Evolutionary conservation across 768 basidiomycete genomes (phyloP).

Genomic region (Suillus alpinus): DNA sequence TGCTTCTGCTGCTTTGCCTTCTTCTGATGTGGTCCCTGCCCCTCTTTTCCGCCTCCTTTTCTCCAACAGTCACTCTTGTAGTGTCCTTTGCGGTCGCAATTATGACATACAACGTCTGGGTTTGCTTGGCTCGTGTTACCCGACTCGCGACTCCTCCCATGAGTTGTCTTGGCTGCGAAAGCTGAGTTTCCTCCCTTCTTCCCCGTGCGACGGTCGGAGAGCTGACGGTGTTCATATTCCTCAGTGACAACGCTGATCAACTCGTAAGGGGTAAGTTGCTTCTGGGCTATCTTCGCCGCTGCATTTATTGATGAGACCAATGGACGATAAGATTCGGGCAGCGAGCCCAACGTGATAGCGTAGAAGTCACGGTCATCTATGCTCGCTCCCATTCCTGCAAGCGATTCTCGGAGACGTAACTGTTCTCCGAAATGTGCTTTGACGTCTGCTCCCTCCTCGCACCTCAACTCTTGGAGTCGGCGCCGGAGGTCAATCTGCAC

Average conservation of each 20-base stretch:
- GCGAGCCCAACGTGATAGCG: conserved; percentile 24
- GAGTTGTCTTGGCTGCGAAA: neutral
- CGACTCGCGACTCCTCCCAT: no score
- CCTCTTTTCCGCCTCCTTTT: conserved; percentile 1
- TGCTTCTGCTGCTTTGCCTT: neutral
- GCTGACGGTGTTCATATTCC: conserved; percentile 13
- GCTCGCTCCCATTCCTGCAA: conserved; percentile 16
- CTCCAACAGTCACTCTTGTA: neutral
- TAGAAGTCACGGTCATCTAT: conserved; percentile 17
- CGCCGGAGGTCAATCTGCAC: conserved; percentile 22
- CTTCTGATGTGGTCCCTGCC: conserved; percentile 2
- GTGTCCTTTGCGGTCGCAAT: neutral
- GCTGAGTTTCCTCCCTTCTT: neutral
- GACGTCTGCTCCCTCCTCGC: conserved; percentile 23
- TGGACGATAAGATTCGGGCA: conserved; percentile 21
- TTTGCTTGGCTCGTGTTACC: neutral
- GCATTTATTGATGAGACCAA: conserved; percentile 19
- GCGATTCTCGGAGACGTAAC: neutral
- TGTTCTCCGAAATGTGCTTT: conserved; percentile 19
- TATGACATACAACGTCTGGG: neutral
- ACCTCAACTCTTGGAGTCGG: conserved; percentile 20
- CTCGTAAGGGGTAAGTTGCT: conserved; percentile 11
- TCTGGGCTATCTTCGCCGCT: conserved; percentile 9
- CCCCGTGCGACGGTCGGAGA: neutral
- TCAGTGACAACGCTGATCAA: conserved; percentile 17